Percentiles rank a stretch among this genome's conserved stretches.
Conservation (phyloP, 2,329 filamentous ascomycete species). For the Ophiocordyceps camponoti-leonardi region DNA sequence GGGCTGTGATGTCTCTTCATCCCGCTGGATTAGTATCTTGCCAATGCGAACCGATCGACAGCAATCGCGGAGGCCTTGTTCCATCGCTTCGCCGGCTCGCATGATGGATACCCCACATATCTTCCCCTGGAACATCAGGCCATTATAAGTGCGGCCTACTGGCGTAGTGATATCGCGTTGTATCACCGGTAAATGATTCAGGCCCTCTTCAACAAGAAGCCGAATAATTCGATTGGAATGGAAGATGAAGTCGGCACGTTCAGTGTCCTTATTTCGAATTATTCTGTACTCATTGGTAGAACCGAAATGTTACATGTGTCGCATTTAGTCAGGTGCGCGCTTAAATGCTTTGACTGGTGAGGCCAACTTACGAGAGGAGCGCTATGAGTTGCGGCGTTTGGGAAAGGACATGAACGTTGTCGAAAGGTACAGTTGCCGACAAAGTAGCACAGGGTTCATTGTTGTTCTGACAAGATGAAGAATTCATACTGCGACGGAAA, state of each 20-base stretch:
- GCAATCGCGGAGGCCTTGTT: constrained; percentile 89
- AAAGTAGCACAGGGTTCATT: constrained; percentile 80
- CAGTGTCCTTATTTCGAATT: constrained; percentile 82
- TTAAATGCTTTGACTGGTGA: no score
- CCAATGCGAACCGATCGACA: constrained; percentile 96
- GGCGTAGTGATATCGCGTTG: constrained; percentile 82
- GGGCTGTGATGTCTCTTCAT: constrained; percentile 84
- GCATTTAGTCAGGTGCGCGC: no score
- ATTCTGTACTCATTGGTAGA: constrained; percentile 42
- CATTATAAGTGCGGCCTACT: constrained; percentile 72
- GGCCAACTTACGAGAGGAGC: constrained; percentile 68
- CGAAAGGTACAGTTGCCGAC: constrained; percentile 62
- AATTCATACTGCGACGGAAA: constrained; percentile 12
- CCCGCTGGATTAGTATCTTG: constrained; percentile 94
- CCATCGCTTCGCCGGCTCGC: constrained; percentile 96
- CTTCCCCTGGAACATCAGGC: constrained; percentile 91
- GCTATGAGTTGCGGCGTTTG: constrained; percentile 97
- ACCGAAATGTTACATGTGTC: no score
- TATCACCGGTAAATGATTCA: constrained; percentile 89
- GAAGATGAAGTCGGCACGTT: constrained; percentile 94
- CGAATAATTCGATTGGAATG: constrained; percentile 98
- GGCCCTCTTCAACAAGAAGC: constrained; percentile 84
- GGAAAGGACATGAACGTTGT: constrained; percentile 77
- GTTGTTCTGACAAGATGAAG: constrained; percentile 22
- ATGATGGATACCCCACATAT: constrained; percentile 98